Conservation (phyloP, 2,329 filamentous ascomycete genomes). For the Sordariomycetes sp. region DNA sequence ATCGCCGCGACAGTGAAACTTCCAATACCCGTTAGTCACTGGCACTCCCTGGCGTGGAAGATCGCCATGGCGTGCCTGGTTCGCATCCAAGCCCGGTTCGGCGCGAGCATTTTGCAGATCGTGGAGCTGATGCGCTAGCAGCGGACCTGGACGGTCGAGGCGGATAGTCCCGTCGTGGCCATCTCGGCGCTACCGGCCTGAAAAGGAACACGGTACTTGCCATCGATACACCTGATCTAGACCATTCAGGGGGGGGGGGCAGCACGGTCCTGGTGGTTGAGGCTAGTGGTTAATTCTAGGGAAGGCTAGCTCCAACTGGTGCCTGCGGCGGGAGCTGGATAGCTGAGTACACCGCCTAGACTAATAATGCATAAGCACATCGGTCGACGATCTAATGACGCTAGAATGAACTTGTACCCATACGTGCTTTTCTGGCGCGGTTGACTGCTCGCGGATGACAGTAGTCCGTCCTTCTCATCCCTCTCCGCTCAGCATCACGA, state of each 20-base stretch:
- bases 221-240: slow-evolving; percentile 42
- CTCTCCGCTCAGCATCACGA: no score
- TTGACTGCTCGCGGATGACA: background rate
- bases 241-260: slow-evolving; percentile 41
- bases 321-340: no score
- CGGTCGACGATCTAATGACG: no score
- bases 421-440: background rate
- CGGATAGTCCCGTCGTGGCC: slow-evolving; percentile 52
- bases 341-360: no score
- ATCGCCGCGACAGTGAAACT: slow-evolving; percentile 58
- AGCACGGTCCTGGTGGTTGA: slow-evolving; percentile 46
- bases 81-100: slow-evolving; percentile 56
- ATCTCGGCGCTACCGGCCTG: slow-evolving; percentile 41
- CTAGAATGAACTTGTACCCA: no score
- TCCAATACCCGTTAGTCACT: slow-evolving; percentile 51
- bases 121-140: slow-evolving; percentile 48
- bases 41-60: slow-evolving; percentile 62
- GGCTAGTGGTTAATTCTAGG: slow-evolving; percentile 28
- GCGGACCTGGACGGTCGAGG: slow-evolving; percentile 52
- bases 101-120: slow-evolving; percentile 56
- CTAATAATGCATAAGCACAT: no score
- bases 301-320: no score
- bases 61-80: slow-evolving; percentile 68
- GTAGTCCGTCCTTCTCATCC: background rate
- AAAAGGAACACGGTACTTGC: slow-evolving; percentile 47